Evolutionary conservation across 108 stramenopile species (phyloP).

Genomic region (Skeletonema costatum): DNA sequence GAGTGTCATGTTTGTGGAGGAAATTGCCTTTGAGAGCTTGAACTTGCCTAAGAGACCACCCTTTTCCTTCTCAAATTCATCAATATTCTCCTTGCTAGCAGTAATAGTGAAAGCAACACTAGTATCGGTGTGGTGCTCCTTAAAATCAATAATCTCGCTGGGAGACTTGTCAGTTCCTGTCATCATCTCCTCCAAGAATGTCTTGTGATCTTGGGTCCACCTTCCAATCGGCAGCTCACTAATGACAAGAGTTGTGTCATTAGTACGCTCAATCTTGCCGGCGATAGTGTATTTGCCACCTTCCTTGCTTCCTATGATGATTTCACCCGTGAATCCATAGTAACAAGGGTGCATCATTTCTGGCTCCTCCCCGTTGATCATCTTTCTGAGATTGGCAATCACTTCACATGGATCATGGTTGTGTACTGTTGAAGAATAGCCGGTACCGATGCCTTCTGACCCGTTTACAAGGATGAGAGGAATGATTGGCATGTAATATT

Average conservation of each 20-base stretch:
- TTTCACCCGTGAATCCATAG: constrained; percentile 87
- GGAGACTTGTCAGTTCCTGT: constrained; percentile 57
- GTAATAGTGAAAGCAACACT: constrained; percentile 94
- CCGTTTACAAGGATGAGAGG: constrained; percentile 90
- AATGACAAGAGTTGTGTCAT: constrained; percentile 87
- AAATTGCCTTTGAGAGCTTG: constrained; percentile 86
- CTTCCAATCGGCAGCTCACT: constrained; percentile 95
- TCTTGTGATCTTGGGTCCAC: constrained; percentile 99
- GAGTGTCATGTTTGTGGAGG: constrained; percentile 95
- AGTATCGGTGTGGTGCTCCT: constrained; percentile 98
- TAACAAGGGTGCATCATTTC: constrained; percentile 80
- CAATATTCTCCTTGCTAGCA: constrained; percentile 79
- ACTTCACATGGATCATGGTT: constrained; percentile 91
- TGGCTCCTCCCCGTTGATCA: constrained; percentile 75
- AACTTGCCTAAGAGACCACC: constrained; percentile 93
- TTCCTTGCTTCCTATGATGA: constrained; percentile 47
- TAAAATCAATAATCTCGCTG: constrained; percentile 90
- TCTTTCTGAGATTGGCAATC: constrained; percentile 86
- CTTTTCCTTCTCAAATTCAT: constrained; percentile 74
- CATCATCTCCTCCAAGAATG: constrained; percentile 71
- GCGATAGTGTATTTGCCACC: constrained; percentile 38
- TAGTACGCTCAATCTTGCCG: constrained; percentile 82
- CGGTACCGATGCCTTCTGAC: constrained; percentile 98
- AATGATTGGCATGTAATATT: constrained; percentile 94
- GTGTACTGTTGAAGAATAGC: constrained; percentile 86